A percentile compares a stretch with the other conserved stretches of the same genome.
phyloP scores from a whole-genome alignment of 495 filamentous ascomycete genomes.

The Aspergillus funiculosus region DNA sequence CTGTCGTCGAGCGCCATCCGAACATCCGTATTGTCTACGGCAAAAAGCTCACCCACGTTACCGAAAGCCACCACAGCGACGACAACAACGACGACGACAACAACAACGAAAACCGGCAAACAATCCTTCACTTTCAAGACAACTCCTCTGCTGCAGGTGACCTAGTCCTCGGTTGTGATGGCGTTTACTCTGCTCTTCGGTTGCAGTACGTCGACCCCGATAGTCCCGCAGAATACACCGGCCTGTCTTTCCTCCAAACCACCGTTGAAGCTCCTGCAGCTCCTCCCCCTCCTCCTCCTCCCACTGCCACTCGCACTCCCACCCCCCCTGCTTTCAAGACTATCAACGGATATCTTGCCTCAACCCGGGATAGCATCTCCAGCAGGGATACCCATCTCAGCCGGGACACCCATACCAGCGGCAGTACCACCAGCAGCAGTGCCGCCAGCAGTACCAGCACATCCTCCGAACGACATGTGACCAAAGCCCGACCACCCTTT shows the following conservation, averaged over 20 bases:
- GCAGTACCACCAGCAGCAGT: neutral
- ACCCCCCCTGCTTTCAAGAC: too few species aligned
- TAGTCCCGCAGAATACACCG: slow-evolving; percentile 48
- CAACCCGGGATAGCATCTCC: too few species aligned
- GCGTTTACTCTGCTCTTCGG: slow-evolving; percentile 55
- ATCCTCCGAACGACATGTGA: slow-evolving; percentile 15
- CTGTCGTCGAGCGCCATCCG: slow-evolving; percentile 33
- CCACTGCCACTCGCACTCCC: neutral
- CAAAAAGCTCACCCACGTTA: slow-evolving; percentile 34
- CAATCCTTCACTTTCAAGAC: slow-evolving; percentile 47
- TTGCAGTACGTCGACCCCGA: slow-evolving; percentile 47
- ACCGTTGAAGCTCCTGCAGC: slow-evolving; percentile 30
- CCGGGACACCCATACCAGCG: too few species aligned
- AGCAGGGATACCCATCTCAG: too few species aligned
- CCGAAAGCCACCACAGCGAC: slow-evolving; percentile 33
- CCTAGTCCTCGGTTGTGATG: slow-evolving; percentile 57
- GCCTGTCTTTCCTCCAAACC: slow-evolving; percentile 52
- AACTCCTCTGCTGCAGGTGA: slow-evolving; percentile 44
- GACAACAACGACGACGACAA: too few species aligned
- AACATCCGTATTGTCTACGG: slow-evolving; percentile 38
- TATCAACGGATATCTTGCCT: too few species aligned
- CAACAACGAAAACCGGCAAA: too few species aligned
- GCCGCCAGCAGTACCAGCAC: neutral
- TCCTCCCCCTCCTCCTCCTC: neutral
- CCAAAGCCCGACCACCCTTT: slow-evolving; percentile 37